Evolutionary conservation across 345 rosid genomes (phyloP).

Genomic region (Bretschneidera sinensis): DNA sequence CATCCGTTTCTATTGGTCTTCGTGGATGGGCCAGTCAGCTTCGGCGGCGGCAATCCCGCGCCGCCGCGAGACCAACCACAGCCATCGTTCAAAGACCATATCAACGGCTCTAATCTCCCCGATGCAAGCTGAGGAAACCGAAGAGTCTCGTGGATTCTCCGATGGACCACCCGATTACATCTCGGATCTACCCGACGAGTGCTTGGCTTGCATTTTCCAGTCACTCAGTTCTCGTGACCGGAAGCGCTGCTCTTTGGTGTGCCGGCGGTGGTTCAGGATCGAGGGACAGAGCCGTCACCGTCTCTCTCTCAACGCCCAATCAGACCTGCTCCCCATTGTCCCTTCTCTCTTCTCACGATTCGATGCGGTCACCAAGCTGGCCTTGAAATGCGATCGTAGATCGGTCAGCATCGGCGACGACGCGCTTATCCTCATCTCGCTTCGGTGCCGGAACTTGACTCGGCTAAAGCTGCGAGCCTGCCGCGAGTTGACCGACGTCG

Average conservation of each 20-base stretch:
- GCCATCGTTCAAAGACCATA: constrained; percentile 31
- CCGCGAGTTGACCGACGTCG: constrained; percentile 67
- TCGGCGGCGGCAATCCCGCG: constrained; percentile 47
- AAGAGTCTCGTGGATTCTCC: background rate
- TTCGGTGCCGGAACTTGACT: constrained; percentile 59
- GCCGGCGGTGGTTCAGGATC: constrained; percentile 62
- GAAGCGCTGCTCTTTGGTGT: constrained; percentile 62
- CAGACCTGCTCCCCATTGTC: constrained; percentile 51
- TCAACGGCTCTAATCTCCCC: constrained; percentile 18
- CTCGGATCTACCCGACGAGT: constrained; percentile 72
- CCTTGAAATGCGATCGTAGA: constrained; percentile 79
- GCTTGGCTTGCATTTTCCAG: constrained; percentile 73
- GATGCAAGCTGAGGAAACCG: constrained; percentile 29
- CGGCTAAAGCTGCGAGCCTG: constrained; percentile 82
- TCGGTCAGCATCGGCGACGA: constrained; percentile 70
- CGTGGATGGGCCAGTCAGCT: constrained; percentile 73
- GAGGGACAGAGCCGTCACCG: constrained; percentile 91
- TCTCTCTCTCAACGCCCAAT: constrained; percentile 64
- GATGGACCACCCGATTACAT: constrained; percentile 40
- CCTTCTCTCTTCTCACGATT: constrained; percentile 65
- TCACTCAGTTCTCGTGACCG: constrained; percentile 56
- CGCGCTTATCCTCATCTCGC: constrained; percentile 59
- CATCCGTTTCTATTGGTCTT: background rate
- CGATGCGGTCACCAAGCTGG: constrained; percentile 82
- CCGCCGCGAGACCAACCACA: constrained; percentile 33